phyloP scores from a whole-genome alignment of 768 basidiomycete genomes.

The Kwoniella botswanensis region DNA sequence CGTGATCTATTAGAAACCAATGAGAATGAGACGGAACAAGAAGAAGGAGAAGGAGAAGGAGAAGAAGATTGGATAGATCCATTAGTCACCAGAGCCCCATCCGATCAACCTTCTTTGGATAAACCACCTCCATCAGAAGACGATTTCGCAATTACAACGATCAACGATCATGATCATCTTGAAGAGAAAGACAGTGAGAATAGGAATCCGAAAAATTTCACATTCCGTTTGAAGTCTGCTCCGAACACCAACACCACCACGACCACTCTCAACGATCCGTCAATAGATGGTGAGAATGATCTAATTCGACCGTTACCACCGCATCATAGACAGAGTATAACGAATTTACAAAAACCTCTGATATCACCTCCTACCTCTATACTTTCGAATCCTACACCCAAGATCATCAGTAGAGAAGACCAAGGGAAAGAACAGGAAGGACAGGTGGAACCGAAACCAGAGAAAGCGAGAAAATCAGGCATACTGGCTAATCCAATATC shows the following conservation, averaged over 20 bases:
- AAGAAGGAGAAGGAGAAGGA: conserved; percentile 9
- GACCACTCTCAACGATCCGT: not conserved
- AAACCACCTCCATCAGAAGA: conserved; percentile 30
- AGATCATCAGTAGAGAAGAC: not conserved
- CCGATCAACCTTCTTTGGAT: conserved; percentile 22
- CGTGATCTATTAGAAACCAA: conserved; percentile 17
- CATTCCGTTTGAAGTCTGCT: conserved; percentile 38
- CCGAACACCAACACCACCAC: conserved; percentile 2
- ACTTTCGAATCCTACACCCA: conserved; percentile 37
- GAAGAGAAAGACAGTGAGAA: conserved; percentile 7
- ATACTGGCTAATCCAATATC: conserved; percentile 49
- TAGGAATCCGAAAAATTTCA: conserved; percentile 25
- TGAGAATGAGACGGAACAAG: conserved; percentile 16
- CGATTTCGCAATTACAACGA: conserved; percentile 21
- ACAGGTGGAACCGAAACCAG: not conserved
- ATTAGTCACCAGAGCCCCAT: conserved; percentile 45
- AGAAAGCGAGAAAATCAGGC: conserved; percentile 2
- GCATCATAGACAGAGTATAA: conserved; percentile 2
- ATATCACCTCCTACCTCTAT: conserved; percentile 39
- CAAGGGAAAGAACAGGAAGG: not conserved
- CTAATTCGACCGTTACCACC: not conserved
- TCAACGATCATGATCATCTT: conserved; percentile 24
- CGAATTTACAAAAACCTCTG: conserved; percentile 17
- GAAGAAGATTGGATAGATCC: conserved; percentile 45
- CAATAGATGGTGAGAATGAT: not conserved